Evolutionary conservation across 176 grass and related monocot genomes (phyloP).

Genomic region (Ensete ventricosum): DNA sequence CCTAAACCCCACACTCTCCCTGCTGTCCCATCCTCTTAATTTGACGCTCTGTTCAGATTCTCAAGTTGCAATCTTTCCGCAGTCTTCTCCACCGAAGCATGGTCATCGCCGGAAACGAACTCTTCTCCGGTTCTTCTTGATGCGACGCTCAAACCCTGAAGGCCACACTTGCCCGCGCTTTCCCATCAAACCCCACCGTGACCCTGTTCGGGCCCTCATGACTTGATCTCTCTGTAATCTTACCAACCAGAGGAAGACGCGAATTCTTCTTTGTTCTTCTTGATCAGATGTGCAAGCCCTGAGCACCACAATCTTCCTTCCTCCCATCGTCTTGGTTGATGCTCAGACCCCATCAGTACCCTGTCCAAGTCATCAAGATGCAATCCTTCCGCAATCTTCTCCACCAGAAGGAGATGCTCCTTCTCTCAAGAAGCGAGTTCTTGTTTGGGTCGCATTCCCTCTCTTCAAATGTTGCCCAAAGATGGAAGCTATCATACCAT

Average conservation of each 20-base stretch:
- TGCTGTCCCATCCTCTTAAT: not conserved
- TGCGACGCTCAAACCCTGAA: too few species aligned
- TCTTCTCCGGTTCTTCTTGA: too few species aligned
- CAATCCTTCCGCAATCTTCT: conserved; percentile 1
- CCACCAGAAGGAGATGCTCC: conserved; percentile 1
- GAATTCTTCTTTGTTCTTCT: too few species aligned
- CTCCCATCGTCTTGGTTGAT: not conserved
- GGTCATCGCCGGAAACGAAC: not conserved
- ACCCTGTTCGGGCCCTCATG: too few species aligned
- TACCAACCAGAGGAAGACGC: too few species aligned
- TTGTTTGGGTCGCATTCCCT: not conserved
- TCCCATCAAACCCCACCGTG: too few species aligned
- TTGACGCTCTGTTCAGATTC: not conserved
- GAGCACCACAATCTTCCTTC: too few species aligned
- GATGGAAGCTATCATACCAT: not conserved
- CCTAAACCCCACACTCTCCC: not conserved
- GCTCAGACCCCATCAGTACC: not conserved
- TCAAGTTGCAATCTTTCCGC: not conserved
- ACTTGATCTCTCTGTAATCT: too few species aligned
- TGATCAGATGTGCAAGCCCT: too few species aligned
- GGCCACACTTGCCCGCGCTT: too few species aligned
- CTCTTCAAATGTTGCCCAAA: not conserved
- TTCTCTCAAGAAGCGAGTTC: not conserved
- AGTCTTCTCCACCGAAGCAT: not conserved
- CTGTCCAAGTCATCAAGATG: not conserved